Evolutionary conservation across 2,329 filamentous ascomycete species (phyloP).

Genomic region (Colletotrichum simmondsii): DNA sequence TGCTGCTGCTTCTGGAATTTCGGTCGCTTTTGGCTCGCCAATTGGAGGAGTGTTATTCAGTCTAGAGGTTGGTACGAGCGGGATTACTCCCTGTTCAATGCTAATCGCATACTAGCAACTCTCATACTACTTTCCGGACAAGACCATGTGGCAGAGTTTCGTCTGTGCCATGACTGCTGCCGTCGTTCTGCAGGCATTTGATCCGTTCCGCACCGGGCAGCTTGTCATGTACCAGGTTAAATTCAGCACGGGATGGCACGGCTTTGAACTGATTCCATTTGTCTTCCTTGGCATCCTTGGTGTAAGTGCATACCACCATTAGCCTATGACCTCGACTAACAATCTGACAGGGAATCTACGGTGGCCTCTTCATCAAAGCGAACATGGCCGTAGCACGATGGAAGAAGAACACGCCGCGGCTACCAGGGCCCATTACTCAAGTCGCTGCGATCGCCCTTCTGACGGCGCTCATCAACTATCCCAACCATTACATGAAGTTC

Average conservation of each 20-base stretch:
- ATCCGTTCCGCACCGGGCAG: slow-evolving; percentile 95
- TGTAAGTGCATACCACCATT: slow-evolving; percentile 45
- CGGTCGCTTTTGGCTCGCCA: slow-evolving; percentile 92
- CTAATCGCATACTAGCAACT: slow-evolving; percentile 71
- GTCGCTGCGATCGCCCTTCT: slow-evolving; percentile 83
- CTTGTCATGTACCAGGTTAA: slow-evolving; percentile 96
- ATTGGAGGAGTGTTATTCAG: slow-evolving; percentile 96
- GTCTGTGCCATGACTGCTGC: slow-evolving; percentile 99
- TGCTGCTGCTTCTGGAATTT: slow-evolving; percentile 91
- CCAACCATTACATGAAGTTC: slow-evolving; percentile 95
- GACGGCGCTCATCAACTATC: slow-evolving; percentile 92
- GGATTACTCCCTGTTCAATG: background rate
- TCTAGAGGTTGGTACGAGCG: slow-evolving; percentile 72
- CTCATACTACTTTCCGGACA: slow-evolving; percentile 97
- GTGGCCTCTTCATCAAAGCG: slow-evolving; percentile 91
- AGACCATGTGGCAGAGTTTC: slow-evolving; percentile 99
- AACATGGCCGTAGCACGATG: slow-evolving; percentile 90
- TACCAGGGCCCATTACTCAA: slow-evolving; percentile 81
- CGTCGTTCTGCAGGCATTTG: slow-evolving; percentile 89
- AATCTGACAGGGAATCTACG: slow-evolving; percentile 78
- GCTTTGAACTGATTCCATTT: slow-evolving; percentile 92
- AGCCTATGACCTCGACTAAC: slow-evolving; percentile 28
- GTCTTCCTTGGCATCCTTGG: slow-evolving; percentile 87
- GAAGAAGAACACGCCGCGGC: slow-evolving; percentile 74
- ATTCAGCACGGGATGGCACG: slow-evolving; percentile 92